phyloP scores from a whole-genome alignment of 2,329 filamentous ascomycete genomes.

The Neonectria hederae region DNA sequence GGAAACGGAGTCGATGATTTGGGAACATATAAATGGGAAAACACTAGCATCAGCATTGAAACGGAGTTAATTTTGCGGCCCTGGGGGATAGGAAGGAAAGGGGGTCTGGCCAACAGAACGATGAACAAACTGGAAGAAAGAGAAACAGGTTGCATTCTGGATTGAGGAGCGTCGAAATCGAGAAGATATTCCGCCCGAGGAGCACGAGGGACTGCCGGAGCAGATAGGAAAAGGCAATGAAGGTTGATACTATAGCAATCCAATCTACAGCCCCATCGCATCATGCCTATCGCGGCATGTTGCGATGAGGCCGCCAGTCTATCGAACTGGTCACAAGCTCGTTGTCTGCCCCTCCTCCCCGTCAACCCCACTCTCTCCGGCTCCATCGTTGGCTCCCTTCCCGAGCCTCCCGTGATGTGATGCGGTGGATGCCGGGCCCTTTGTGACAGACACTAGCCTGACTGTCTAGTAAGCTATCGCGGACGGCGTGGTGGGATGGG shows the following conservation, averaged over 20 bases:
- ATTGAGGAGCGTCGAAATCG: not conserved
- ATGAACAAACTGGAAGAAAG: not conserved
- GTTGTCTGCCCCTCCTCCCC: not conserved
- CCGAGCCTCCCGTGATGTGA: not conserved
- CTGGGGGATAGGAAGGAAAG: slow-evolving; percentile 1
- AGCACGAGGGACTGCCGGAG: not conserved
- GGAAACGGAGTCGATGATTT: slow-evolving; percentile 18
- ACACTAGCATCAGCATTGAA: slow-evolving; percentile 13
- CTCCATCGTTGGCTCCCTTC: not conserved
- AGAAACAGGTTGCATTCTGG: not conserved
- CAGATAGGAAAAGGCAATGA: not conserved
- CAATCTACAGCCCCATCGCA: not conserved
- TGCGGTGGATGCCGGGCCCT: not conserved
- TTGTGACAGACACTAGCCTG: not conserved
- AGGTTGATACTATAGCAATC: not conserved
- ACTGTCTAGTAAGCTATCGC: not conserved
- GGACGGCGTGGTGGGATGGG: not conserved
- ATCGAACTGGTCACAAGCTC: not conserved
- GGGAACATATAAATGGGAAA: slow-evolving; percentile 10
- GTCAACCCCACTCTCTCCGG: not conserved
- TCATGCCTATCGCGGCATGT: not conserved
- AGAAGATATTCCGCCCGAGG: not conserved
- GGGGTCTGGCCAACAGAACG: not conserved
- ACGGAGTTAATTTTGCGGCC: slow-evolving; percentile 5
- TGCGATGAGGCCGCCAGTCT: not conserved